Evolutionary conservation across 768 basidiomycete genomes (phyloP), one percentile per base, ranked within the genome.

Genomic region (Termitomyces sp.): DNA sequence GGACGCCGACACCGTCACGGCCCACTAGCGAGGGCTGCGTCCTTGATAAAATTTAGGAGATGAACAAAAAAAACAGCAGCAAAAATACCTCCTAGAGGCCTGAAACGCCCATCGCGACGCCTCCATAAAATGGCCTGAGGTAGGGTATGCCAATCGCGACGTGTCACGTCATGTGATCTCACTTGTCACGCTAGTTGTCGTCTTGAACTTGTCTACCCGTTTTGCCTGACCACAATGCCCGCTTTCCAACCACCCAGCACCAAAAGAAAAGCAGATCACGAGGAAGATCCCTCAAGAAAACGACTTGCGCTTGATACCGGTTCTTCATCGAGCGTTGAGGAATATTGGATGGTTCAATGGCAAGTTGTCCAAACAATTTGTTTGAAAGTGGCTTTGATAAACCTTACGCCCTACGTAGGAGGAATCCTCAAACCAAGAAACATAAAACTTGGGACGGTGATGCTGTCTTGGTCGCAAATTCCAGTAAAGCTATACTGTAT

Each of bases 401-500:
- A 14, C 4, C 37, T 35, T 25, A 45, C 31, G 17, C n/a, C n/a
- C 1, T 42, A 23, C 27, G 29, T 35, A 89, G 87, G 89, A 74
- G 89, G 57, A 79, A 74, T 44, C 85, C 79, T 43, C 89, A 92
- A 69, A 75, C 77, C 38, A 90, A 83, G 73, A 95, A 95, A 71
- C 86, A 94, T 65, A 92, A 93, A 69, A 92, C 89, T 0, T 95
- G 93, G 93, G 92, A 95, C 52, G 92, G 89, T 37, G 90, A 87
- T 64, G 86, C 79, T 37, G 77, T 88, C n/a, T 75, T 90, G 5
- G 81, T 82, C 10, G 73, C 83, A 17, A 77, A 64, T 56, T 71
- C 68, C 8, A 68, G 62, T 8, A 80, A 73, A 63, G 80, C 79
- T 47, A 79, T 73, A 4, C 69, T 90, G 27, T 83, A 82, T 57